Evolutionary conservation across 345 rosid species (phyloP), one percentile per base, ranked within the genome.

Genomic region (Populus deltoides): DNA sequence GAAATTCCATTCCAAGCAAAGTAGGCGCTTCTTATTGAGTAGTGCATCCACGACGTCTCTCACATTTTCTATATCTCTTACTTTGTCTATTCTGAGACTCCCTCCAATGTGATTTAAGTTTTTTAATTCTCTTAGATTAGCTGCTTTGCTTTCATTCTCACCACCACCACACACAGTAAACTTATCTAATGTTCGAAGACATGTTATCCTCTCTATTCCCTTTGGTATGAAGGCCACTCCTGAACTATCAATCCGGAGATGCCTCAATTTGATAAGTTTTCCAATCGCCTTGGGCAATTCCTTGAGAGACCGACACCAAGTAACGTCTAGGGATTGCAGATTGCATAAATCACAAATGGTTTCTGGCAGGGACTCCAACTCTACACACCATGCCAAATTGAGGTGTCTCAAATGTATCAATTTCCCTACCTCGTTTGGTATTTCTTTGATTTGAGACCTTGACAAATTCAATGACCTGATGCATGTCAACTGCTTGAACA

Each of bases 381-480:
- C n/a, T n/a, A n/a, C n/a, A n/a, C n/a, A n/a, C n/a, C n/a, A n/a
- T n/a, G n/a, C n/a, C n/a, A n/a, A n/a, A 8, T 80, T 33, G 16
- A 80, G 79, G 51, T 75, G 70, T 27, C 72, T 75, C 66, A 80
- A 22, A 63, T 70, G 72, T 9, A 70, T 20, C 36, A 70, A 36
- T 22, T 47, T 39, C 68, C 49, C 41, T 8, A 75, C 49, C 6
- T 41, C 78, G 1, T 12, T 47, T 20, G 79, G 68, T 70, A 75
- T 20, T 29, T 10, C 15, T 24, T 51, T 6, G 38, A 75, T 6
- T 1, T 3, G 17, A 7, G 20, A 27, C 16, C 0, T 2, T 57
- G 75, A 49, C 71, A 80, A 5, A 33, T 38, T 22, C 33, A 80
- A 39, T 5, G 74, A 17, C 53, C 78, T 70, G 16, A 70, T n/a